Conservation (phyloP, 345 rosid species). For the Dimocarpus longan region DNA sequence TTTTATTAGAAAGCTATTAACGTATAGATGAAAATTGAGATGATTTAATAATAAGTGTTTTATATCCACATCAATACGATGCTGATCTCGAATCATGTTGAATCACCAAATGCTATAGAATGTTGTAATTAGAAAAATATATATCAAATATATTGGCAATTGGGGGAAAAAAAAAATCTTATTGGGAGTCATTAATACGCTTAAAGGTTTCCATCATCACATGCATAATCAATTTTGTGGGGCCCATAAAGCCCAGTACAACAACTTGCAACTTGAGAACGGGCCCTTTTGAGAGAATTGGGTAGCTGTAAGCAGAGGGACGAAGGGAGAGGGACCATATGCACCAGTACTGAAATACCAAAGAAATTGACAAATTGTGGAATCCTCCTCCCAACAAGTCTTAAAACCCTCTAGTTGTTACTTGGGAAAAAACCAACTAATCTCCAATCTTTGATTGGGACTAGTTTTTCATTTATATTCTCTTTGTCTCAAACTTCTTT, state of each 20-base stretch:
- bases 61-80: too few relatives aligned
- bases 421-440: background rate
- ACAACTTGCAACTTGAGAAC: background rate
- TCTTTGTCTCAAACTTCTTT: slow-evolving; percentile 14
- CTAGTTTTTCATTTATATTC: slow-evolving; percentile 8
- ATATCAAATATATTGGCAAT: too few relatives aligned
- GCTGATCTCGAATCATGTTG: too few relatives aligned
- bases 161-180: too few relatives aligned
- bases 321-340: slow-evolving; percentile 14
- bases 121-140: too few relatives aligned
- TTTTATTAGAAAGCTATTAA: too few relatives aligned
- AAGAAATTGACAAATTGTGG: background rate
- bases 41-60: too few relatives aligned
- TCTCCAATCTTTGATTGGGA: slow-evolving; percentile 12
- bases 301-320: background rate
- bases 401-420: background rate
- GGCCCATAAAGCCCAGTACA: background rate
- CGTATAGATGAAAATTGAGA: too few relatives aligned
- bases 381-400: background rate
- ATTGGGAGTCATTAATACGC: too few relatives aligned
- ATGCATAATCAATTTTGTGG: background rate
- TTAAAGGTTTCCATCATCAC: background rate
- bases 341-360: background rate
- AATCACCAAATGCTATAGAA: too few relatives aligned
- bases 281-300: background rate